A percentile compares a stretch with the other conserved stretches of the same genome.
These are phyloP conservation scores for Lentinus tigrinus DNA, from an alignment of 768 basidiomycete genomes.

Conservation along the genomic window DNA sequence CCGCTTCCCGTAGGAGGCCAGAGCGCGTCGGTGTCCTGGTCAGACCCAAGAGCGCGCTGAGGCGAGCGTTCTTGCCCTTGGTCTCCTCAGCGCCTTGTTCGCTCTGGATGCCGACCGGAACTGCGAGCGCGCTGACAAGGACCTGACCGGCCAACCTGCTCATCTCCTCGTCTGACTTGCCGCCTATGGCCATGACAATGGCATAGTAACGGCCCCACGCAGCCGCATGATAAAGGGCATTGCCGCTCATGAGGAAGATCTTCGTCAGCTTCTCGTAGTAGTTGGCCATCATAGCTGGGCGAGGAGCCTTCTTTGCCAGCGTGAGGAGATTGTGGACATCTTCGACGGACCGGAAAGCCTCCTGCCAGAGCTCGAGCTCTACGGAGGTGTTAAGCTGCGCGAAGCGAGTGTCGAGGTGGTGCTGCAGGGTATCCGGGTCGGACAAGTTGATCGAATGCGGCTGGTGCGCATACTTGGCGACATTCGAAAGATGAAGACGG, in stretches of 20 bases:
- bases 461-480: slow-evolving; percentile 94
- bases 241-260: slow-evolving; percentile 94
- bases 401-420: slow-evolving; percentile 95
- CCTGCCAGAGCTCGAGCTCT: slow-evolving; percentile 98
- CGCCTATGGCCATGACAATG: slow-evolving; percentile 68
- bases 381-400: slow-evolving; percentile 95
- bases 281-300: slow-evolving; percentile 96
- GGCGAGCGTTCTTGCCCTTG: slow-evolving; percentile 70
- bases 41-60: slow-evolving; percentile 85
- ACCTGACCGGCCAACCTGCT: slow-evolving; percentile 86
- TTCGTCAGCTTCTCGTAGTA: slow-evolving; percentile 98
- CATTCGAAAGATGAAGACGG: slow-evolving; percentile 89
- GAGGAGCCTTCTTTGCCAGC: slow-evolving; percentile 89
- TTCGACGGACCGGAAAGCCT: slow-evolving; percentile 97
- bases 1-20: slow-evolving; percentile 85
- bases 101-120: slow-evolving; percentile 71
- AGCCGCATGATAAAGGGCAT: slow-evolving; percentile 93
- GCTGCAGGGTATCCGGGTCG: slow-evolving; percentile 91
- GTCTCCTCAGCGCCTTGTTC: slow-evolving; percentile 49
- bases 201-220: slow-evolving; percentile 89
- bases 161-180: slow-evolving; percentile 75
- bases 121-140: slow-evolving; percentile 87
- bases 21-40: slow-evolving; percentile 80
- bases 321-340: slow-evolving; percentile 95
- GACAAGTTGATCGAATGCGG: slow-evolving; percentile 93